These are phyloP conservation scores for Poa annua DNA, from an alignment of 176 grass and related monocot genomes.

Conservation along the genomic window DNA sequence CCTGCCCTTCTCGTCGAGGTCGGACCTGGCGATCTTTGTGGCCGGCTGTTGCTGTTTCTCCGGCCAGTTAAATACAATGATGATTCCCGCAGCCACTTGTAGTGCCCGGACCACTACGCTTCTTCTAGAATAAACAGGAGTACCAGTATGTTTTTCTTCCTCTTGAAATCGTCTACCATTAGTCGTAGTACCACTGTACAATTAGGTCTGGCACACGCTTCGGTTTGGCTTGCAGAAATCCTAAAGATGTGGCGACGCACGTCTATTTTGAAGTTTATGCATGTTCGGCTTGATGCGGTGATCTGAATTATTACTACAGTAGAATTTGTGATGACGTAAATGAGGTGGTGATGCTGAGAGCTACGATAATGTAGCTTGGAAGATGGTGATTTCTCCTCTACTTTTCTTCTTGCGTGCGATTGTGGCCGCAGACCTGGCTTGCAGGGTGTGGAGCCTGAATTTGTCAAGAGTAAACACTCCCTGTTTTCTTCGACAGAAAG, in stretches of 20 bases:
- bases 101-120: constrained; percentile 21
- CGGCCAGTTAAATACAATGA: constrained; percentile 7
- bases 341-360: constrained; percentile 14
- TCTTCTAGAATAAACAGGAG: constrained; percentile 28
- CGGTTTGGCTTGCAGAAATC: constrained; percentile 12
- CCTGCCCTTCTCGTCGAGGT: neutral
- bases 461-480: neutral
- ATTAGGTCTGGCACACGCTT: constrained; percentile 28
- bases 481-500: neutral
- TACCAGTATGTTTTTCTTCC: no score
- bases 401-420: constrained; percentile 31
- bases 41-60: neutral
- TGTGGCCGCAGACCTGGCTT: constrained; percentile 17
- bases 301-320: neutral
- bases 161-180: no score
- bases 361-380: neutral
- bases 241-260: constrained; percentile 20
- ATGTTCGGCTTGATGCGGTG: constrained; percentile 1
- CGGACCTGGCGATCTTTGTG: neutral
- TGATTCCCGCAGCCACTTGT: constrained; percentile 25
- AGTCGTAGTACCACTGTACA: neutral
- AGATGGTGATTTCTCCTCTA: constrained; percentile 11
- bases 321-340: constrained; percentile 20
- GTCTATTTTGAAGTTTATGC: constrained; percentile 19
- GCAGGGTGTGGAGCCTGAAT: constrained; percentile 11